Percentiles rank a stretch among this genome's conserved stretches.
Evolutionary conservation across 495 filamentous ascomycete genomes (phyloP).

Genomic region (Thozetella sp.): DNA sequence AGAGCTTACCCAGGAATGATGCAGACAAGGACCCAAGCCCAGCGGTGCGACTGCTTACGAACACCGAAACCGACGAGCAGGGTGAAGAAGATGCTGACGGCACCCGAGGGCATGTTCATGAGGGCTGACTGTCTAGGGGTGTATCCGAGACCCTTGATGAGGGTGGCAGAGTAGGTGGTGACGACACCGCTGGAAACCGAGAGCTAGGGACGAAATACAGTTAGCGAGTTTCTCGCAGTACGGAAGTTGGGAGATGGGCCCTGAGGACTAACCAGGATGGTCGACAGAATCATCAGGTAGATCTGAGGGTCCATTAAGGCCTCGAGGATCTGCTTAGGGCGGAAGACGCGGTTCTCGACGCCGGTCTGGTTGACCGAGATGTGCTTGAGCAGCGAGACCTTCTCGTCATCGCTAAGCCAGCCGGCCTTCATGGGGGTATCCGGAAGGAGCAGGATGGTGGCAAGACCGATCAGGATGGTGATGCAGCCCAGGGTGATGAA

Average conservation of each 20-base stretch:
- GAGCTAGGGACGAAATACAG: slow-evolving; percentile 7
- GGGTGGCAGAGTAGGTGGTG: slow-evolving; percentile 61
- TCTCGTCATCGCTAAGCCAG: slow-evolving; percentile 52
- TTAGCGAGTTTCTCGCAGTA: background rate
- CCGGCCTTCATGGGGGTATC: slow-evolving; percentile 53
- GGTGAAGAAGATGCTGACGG: slow-evolving; percentile 55
- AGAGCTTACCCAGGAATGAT: slow-evolving; percentile 31
- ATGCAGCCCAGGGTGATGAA: slow-evolving; percentile 58
- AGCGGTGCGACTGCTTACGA: slow-evolving; percentile 30
- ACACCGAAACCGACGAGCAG: slow-evolving; percentile 49
- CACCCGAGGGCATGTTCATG: slow-evolving; percentile 61
- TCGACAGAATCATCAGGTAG: slow-evolving; percentile 25
- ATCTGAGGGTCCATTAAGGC: slow-evolving; percentile 31
- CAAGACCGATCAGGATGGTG: slow-evolving; percentile 49
- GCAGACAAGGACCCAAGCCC: slow-evolving; percentile 32
- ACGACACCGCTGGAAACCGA: slow-evolving; percentile 63
- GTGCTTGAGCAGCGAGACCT: slow-evolving; percentile 38
- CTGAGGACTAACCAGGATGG: slow-evolving; percentile 15
- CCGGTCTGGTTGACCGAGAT: slow-evolving; percentile 47
- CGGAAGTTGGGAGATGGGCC: background rate
- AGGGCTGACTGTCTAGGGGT: slow-evolving; percentile 52
- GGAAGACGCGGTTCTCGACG: slow-evolving; percentile 51
- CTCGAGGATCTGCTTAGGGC: slow-evolving; percentile 27
- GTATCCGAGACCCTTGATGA: slow-evolving; percentile 62
- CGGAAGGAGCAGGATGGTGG: slow-evolving; percentile 49